These are phyloP conservation scores for Hansenula lynferdii DNA, from an alignment of 1,139 yeast genomes.

Conservation along the genomic window DNA sequence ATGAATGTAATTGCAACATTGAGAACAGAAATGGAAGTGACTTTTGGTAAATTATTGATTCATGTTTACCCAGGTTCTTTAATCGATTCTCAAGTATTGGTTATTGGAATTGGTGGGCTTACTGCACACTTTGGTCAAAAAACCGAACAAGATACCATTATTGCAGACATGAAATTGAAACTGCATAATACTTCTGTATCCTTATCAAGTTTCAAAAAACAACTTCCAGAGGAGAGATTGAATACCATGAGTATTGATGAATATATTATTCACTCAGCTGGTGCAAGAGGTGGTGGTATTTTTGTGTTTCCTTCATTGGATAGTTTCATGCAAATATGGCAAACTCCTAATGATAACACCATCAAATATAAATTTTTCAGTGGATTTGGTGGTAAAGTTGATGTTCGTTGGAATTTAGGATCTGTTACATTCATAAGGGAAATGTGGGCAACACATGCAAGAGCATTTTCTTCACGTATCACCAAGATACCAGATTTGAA, in stretches of 20 bases:
- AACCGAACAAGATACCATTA: slow-evolving; percentile 38
- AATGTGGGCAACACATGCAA: slow-evolving; percentile 80
- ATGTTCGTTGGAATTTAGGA: slow-evolving; percentile 90
- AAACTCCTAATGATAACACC: slow-evolving; percentile 34
- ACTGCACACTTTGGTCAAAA: slow-evolving; percentile 59
- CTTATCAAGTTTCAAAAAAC: slow-evolving; percentile 49
- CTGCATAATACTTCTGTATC: slow-evolving; percentile 63
- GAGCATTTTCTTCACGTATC: slow-evolving; percentile 46
- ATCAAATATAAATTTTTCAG: slow-evolving; percentile 67
- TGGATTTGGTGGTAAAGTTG: slow-evolving; percentile 84
- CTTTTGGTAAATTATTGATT: slow-evolving; percentile 48
- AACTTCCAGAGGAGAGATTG: slow-evolving; percentile 41
- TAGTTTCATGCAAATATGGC: slow-evolving; percentile 74
- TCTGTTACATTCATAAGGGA: slow-evolving; percentile 87
- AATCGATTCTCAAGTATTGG: slow-evolving; percentile 68
- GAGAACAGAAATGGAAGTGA: slow-evolving; percentile 59
- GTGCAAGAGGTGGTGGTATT: slow-evolving; percentile 75
- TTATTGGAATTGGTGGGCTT: slow-evolving; percentile 54
- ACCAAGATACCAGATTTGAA: slow-evolving; percentile 27
- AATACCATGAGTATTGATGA: slow-evolving; percentile 43
- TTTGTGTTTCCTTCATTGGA: slow-evolving; percentile 73
- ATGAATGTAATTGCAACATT: slow-evolving; percentile 28
- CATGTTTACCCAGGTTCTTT: slow-evolving; percentile 78
- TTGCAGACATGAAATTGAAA: slow-evolving; percentile 41
- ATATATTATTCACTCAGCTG: slow-evolving; percentile 50